Evolutionary conservation across 2,329 filamentous ascomycete species (phyloP).

Genomic region (Hymenoscyphus infarciens): DNA sequence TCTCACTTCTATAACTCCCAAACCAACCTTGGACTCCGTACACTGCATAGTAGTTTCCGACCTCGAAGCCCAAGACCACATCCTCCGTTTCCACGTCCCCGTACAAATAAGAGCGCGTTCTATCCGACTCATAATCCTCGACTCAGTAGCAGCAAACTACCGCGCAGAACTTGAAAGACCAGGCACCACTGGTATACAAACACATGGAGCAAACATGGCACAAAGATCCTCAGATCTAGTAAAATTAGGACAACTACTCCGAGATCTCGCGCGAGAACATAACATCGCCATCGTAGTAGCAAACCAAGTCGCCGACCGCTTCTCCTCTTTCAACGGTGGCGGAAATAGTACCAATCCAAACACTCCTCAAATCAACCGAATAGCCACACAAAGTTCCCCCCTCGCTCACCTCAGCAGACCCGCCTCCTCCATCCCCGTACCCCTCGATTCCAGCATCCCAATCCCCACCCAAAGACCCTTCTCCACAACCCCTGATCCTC

Average conservation of each 20-base stretch:
- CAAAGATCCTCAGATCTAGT: slow-evolving; percentile 74
- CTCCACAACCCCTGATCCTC: slow-evolving; percentile 45
- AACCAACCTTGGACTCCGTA: slow-evolving; percentile 70
- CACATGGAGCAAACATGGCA: slow-evolving; percentile 57
- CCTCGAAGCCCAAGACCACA: slow-evolving; percentile 92
- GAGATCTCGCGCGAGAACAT: slow-evolving; percentile 69
- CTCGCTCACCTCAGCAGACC: slow-evolving; percentile 25
- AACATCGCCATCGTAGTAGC: slow-evolving; percentile 83
- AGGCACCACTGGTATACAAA: slow-evolving; percentile 37
- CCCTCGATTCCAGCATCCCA: slow-evolving; percentile 27
- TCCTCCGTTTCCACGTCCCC: slow-evolving; percentile 87
- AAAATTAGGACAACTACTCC: slow-evolving; percentile 70
- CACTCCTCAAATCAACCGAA: slow-evolving; percentile 15
- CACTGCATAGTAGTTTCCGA: slow-evolving; percentile 81
- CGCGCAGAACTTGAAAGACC: slow-evolving; percentile 78
- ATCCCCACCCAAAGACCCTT: slow-evolving; percentile 13
- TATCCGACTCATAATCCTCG: slow-evolving; percentile 79
- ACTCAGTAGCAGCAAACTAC: slow-evolving; percentile 94
- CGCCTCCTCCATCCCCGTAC: slow-evolving; percentile 26
- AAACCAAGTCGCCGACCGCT: slow-evolving; percentile 93
- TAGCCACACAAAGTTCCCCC: slow-evolving; percentile 27
- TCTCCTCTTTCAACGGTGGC: slow-evolving; percentile 38
- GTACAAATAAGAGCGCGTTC: slow-evolving; percentile 73
- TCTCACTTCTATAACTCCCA: slow-evolving; percentile 44
- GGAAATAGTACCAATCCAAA: slow-evolving; percentile 12